phyloP scores from a whole-genome alignment of 345 rosid genomes.

The Nasturtium officinale region DNA sequence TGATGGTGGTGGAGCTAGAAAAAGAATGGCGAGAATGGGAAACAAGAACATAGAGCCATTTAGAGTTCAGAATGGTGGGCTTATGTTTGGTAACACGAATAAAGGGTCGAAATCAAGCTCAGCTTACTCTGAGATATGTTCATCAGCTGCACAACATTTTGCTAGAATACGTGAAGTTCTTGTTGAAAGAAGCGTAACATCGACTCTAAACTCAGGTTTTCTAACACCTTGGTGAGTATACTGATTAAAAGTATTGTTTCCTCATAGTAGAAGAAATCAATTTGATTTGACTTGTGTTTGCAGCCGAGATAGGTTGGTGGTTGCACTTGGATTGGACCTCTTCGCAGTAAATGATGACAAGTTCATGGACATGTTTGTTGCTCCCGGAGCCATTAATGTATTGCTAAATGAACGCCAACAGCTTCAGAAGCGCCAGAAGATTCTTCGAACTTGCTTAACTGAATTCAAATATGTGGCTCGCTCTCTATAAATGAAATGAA shows the following conservation, averaged over 20 bases:
- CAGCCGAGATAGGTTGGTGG: conserved; percentile 82
- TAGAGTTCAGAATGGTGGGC: conserved; percentile 61
- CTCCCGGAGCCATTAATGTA: conserved; percentile 85
- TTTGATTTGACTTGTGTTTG: conserved; percentile 1
- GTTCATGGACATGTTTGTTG: conserved; percentile 95
- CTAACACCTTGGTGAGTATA: conserved; percentile 85
- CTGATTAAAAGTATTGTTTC: neutral
- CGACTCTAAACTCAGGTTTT: conserved; percentile 90
- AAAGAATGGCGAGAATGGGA: conserved; percentile 74
- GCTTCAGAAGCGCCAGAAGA: conserved; percentile 85
- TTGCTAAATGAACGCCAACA: conserved; percentile 70
- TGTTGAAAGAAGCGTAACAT: conserved; percentile 85
- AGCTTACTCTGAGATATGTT: conserved; percentile 83
- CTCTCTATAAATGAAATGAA: conserved; percentile 54
- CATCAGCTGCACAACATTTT: conserved; percentile 87
- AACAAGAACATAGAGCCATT: conserved; percentile 58
- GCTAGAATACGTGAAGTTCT: conserved; percentile 92
- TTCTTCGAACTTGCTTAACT: conserved; percentile 79
- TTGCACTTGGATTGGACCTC: conserved; percentile 79
- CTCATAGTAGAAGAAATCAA: neutral
- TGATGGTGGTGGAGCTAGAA: conserved; percentile 72
- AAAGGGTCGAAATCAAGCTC: conserved; percentile 60
- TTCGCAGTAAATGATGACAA: conserved; percentile 86
- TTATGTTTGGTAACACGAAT: conserved; percentile 64
- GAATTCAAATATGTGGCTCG: conserved; percentile 82